phyloP scores from a whole-genome alignment of 148 eudicot genomes.

The Dysphania ambrosioides region DNA sequence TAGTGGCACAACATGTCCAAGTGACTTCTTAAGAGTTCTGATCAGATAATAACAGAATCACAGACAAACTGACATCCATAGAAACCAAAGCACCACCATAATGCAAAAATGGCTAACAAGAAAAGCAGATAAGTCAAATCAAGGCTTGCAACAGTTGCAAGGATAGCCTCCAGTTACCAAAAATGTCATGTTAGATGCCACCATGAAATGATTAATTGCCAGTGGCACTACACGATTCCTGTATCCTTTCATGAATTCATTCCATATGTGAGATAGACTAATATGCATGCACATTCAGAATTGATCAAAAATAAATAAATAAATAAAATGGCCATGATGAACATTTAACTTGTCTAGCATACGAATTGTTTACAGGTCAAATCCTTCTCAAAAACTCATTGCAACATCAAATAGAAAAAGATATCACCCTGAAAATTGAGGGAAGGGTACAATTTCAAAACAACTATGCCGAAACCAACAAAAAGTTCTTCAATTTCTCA shows the following conservation, averaged over 20 bases:
- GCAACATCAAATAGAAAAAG: background rate
- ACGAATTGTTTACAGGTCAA: background rate
- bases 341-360: too few relatives aligned
- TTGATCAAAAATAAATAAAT: too few relatives aligned
- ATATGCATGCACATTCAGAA: background rate
- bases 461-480: background rate
- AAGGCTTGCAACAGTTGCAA: background rate
- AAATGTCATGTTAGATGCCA: too few relatives aligned
- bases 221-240: background rate
- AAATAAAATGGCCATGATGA: background rate
- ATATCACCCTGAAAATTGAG: background rate
- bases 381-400: background rate
- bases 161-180: background rate
- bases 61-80: background rate
- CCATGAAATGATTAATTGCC: background rate
- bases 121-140: background rate
- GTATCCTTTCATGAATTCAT: background rate
- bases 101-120: background rate
- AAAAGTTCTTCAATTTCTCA: constrained; percentile 26
- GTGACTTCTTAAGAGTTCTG: background rate
- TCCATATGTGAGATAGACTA: background rate
- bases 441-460: background rate
- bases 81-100: background rate
- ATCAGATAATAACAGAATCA: background rate
- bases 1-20: background rate